Evolutionary conservation across 2,329 filamentous ascomycete species (phyloP).

Genomic region (Pyricularia pennisetigena): DNA sequence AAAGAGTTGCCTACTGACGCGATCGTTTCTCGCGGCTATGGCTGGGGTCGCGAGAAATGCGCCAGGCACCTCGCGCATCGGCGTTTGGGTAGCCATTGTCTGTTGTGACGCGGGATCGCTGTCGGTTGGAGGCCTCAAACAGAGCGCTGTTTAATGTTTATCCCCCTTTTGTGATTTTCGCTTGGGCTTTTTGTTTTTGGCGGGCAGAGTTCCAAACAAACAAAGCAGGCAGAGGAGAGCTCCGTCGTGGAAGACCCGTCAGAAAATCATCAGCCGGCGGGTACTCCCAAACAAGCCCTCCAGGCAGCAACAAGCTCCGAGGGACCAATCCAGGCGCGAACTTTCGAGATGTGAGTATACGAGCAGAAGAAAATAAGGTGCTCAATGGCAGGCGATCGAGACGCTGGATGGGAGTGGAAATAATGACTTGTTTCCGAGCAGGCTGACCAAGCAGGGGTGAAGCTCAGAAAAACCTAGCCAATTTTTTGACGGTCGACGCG

Average conservation of each 20-base stretch:
- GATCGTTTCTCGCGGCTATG: constrained; percentile 37
- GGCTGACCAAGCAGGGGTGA: neutral
- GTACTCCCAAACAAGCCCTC: constrained; percentile 1
- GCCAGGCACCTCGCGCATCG: constrained; percentile 64
- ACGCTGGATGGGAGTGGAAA: neutral
- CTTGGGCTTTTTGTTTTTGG: neutral
- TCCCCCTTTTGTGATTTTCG: neutral
- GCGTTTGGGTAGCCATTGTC: constrained; percentile 52
- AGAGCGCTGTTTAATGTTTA: neutral
- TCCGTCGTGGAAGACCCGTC: neutral
- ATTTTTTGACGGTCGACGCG: constrained; percentile 1
- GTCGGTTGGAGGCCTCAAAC: neutral
- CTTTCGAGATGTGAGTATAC: neutral
- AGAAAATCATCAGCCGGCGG: constrained; percentile 2
- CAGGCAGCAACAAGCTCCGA: neutral
- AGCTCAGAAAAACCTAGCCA: neutral
- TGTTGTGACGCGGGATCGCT: neutral
- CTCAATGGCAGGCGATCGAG: neutral
- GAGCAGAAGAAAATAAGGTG: neutral
- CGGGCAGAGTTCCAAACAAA: neutral
- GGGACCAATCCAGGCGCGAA: neutral
- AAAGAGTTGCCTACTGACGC: constrained; percentile 3
- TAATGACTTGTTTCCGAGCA: neutral
- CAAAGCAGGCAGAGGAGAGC: neutral
- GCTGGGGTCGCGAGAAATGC: constrained; percentile 69